Conservation (phyloP, 345 rosid genomes). For the Populus pruinosa region DNA sequence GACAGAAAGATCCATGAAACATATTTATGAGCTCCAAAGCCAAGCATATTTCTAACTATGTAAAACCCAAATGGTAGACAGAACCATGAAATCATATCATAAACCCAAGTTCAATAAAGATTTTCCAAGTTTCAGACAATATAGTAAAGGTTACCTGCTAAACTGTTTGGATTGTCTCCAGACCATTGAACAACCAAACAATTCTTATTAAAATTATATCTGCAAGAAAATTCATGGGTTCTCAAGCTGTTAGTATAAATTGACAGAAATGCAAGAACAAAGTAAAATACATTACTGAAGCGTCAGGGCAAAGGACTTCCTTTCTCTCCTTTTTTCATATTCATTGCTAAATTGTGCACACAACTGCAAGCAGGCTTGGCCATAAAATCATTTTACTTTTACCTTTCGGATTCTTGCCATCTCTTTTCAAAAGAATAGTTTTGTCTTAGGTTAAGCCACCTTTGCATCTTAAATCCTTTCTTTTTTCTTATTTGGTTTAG, state of each 20-base stretch:
- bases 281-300: not conserved
- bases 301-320: not conserved
- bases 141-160: slow-evolving; percentile 59
- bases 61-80: too few relatives aligned
- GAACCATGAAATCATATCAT: not conserved
- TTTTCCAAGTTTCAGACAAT: not conserved
- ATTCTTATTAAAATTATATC: slow-evolving; percentile 61
- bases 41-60: not conserved
- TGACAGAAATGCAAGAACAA: not conserved
- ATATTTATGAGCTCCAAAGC: too few relatives aligned
- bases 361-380: too few relatives aligned
- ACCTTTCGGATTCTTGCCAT: too few relatives aligned
- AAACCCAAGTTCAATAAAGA: not conserved
- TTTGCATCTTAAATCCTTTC: too few relatives aligned
- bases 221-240: slow-evolving; percentile 29
- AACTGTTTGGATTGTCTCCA: slow-evolving; percentile 98
- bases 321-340: too few relatives aligned
- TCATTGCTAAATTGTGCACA: too few relatives aligned
- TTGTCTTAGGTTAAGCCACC: too few relatives aligned
- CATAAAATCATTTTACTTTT: too few relatives aligned
- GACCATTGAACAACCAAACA: slow-evolving; percentile 94
- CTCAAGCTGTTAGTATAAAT: slow-evolving; percentile 10
- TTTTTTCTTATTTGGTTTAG: too few relatives aligned
- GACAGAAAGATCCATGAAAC: too few relatives aligned
- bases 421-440: too few relatives aligned